Evolutionary conservation across 2,329 filamentous ascomycete species (phyloP), one percentile per base, ranked within the genome.

Genomic region (Aspergillus sclerotialis): DNA sequence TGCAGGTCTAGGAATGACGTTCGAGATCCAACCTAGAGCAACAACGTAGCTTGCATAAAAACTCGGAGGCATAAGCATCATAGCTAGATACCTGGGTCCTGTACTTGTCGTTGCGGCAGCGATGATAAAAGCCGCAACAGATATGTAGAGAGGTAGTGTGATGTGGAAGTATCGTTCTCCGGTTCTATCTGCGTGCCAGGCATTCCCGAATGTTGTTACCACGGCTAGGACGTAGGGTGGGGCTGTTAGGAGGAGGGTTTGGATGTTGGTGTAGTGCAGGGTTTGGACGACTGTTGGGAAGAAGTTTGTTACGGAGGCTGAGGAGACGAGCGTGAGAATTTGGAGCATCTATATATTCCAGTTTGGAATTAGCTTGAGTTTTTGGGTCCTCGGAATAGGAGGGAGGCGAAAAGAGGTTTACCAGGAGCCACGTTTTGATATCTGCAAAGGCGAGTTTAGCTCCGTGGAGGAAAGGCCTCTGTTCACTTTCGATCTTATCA

Each of bases 81-180:
- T 85, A 18, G 76, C 69, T 7, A 82, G 59, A 43, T 87, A 87
- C 23, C 82, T 69, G 0, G 81, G 75, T 0, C 68, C 81, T 0
- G 72, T 67, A 2, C 65, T 55, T 0, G 69, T 76, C 0, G 82
- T 84, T 0, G 76, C 65, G 1, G 79, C 80, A 6, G 76, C 77
- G 32, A 86, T 67, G 46, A 87, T 80, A 60, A 82, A 87, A 3
- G 78, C 74, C 1, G 63, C 62, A 3, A 85, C 67, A 10, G 76
- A 75, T 27, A 84, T 63, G 37, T 67, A 72, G 9, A 84, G 66
- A 0, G 82, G 81, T 1, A 76, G 36, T 0, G 69, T 68, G 39
- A 86, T 72, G 56, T 87, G 83, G 53, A 74, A 76, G 57, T 78
- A 86, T 4, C 82, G 73, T 58, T 87, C 82, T 13, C 80, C 79